Evolutionary conservation across 2,329 filamentous ascomycete species (phyloP).

Genomic region (Lomentospora prolificans): DNA sequence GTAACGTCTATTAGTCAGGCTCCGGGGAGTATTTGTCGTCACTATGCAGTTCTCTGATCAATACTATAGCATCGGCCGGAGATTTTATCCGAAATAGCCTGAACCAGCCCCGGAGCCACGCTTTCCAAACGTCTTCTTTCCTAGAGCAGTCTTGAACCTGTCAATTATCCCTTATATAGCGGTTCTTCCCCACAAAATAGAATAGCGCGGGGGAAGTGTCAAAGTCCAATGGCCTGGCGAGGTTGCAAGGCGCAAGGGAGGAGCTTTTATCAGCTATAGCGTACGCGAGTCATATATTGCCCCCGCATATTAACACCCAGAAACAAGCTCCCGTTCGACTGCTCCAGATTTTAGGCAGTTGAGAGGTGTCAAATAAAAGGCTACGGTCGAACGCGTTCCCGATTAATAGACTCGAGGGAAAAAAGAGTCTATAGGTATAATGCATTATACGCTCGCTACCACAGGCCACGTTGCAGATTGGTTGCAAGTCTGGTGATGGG

Average conservation of each 20-base stretch:
- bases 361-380: conserved; percentile 1
- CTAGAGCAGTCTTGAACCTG: too few species aligned
- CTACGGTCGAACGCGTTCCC: not conserved
- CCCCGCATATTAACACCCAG: not conserved
- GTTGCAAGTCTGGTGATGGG: not conserved
- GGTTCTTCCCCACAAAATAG: not conserved
- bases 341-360: conserved; percentile 8
- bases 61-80: not conserved
- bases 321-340: not conserved
- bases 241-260: too few species aligned
- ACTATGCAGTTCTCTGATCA: not conserved
- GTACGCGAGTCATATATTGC: not conserved
- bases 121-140: not conserved
- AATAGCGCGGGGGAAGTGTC: too few species aligned
- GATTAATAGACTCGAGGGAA: not conserved
- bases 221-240: too few species aligned
- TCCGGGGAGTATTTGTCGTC: too few species aligned
- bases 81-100: conserved; percentile 8
- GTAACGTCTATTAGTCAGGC: too few species aligned
- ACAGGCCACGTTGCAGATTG: conserved; percentile 8
- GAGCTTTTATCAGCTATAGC: too few species aligned
- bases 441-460: conserved; percentile 7
- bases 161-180: not conserved
- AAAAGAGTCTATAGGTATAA: not conserved
- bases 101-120: not conserved